Conservation (phyloP, 352 stramenopile genomes). For the Phytophthora sp. region DNA sequence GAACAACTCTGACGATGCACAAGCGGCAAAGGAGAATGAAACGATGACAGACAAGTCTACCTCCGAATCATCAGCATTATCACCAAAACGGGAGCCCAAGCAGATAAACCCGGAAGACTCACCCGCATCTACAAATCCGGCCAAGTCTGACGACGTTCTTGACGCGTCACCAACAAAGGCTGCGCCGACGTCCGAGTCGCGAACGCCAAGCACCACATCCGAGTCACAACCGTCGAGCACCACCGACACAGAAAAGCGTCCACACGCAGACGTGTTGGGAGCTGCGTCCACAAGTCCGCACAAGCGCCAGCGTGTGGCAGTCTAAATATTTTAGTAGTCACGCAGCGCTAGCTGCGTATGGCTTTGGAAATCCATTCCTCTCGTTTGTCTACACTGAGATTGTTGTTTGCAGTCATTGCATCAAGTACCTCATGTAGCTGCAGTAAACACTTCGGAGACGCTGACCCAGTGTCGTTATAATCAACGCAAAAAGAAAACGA, state of each 20-base stretch:
- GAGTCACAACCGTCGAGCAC: constrained; percentile 28
- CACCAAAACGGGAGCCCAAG: constrained; percentile 27
- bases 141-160: constrained; percentile 25
- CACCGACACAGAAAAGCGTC: constrained; percentile 34
- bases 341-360: constrained; percentile 33
- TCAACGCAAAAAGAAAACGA: neutral
- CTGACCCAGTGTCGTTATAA: neutral
- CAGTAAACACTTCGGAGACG: neutral
- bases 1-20: constrained; percentile 16
- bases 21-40: constrained; percentile 30
- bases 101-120: constrained; percentile 13
- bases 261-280: constrained; percentile 29
- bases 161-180: constrained; percentile 31
- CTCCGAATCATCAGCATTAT: neutral
- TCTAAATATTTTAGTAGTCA: constrained; percentile 41
- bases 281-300: constrained; percentile 40
- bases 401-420: constrained; percentile 24
- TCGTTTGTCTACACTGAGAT: constrained; percentile 16
- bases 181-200: constrained; percentile 5
- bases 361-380: constrained; percentile 15
- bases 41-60: constrained; percentile 8
- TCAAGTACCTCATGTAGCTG: neutral
- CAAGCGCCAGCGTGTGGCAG: constrained; percentile 49
- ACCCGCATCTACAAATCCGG: neutral
- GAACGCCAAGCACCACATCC: constrained; percentile 26